Percentiles rank a stretch among this genome's conserved stretches.
phyloP scores from a whole-genome alignment of 306 rosid genomes.

The Pueraria montana region DNA sequence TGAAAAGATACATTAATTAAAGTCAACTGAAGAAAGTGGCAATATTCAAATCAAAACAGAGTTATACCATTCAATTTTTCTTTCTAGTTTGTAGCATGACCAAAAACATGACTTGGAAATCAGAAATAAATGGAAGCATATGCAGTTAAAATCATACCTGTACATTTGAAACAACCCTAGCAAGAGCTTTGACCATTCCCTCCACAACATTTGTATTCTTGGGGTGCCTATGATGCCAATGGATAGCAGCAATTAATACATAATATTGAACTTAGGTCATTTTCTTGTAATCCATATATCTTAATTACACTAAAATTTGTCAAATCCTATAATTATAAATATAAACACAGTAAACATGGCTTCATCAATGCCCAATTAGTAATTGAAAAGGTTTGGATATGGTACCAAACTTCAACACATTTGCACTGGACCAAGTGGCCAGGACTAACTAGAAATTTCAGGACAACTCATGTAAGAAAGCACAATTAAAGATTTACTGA shows the following conservation, averaged over 20 bases:
- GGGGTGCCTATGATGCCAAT: conserved; percentile 75
- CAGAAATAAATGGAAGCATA: conserved; percentile 17
- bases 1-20: conserved; percentile 21
- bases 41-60: conserved; percentile 37
- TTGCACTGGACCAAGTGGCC: conserved; percentile 21
- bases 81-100: conserved; percentile 26
- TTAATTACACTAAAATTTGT: background rate
- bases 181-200: conserved; percentile 96
- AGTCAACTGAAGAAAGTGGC: conserved; percentile 33
- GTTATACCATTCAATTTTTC: conserved; percentile 35
- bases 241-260: conserved; percentile 30
- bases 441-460: conserved; percentile 15
- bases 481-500: background rate
- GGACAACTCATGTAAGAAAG: conserved; percentile 12
- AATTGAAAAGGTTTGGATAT: conserved; percentile 5
- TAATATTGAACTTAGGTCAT: background rate
- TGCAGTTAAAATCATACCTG: conserved; percentile 70
- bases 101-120: background rate
- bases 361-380: conserved; percentile 11
- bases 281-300: conserved; percentile 5
- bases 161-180: conserved; percentile 87
- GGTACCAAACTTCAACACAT: background rate
- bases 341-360: background rate
- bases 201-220: conserved; percentile 96
- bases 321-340: background rate